Percentiles rank a stretch among this genome's conserved stretches.
phyloP scores from a whole-genome alignment of 257 asterid genomes.

The Scutellaria galericulata region DNA sequence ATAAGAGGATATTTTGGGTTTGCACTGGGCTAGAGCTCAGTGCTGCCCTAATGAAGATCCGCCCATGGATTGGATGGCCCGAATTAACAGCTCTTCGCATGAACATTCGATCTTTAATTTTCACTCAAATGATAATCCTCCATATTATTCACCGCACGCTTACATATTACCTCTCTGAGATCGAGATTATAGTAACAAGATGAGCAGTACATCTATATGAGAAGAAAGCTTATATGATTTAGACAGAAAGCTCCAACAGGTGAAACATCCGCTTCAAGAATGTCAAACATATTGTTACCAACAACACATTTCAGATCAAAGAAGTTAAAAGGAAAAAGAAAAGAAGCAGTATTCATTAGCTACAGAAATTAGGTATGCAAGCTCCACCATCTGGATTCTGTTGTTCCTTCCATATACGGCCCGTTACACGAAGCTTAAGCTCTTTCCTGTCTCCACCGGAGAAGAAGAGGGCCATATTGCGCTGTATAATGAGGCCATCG shows the following conservation, averaged over 20 bases:
- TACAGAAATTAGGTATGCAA: conserved; percentile 79
- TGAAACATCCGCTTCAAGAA: conserved; percentile 37
- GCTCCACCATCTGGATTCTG: conserved; percentile 75
- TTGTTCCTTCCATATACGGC: conserved; percentile 87
- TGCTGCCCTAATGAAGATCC: too few species aligned
- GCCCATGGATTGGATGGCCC: too few species aligned
- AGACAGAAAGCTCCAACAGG: conserved; percentile 21
- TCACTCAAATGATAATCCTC: background rate
- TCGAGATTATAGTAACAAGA: conserved; percentile 17
- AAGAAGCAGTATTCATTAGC: conserved; percentile 36
- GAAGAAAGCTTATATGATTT: background rate
- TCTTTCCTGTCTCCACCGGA: conserved; percentile 90
- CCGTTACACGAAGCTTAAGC: conserved; percentile 84
- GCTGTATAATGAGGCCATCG: conserved; percentile 76
- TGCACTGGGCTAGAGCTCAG: too few species aligned
- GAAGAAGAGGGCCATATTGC: conserved; percentile 85
- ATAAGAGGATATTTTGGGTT: too few species aligned
- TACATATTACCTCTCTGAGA: conserved; percentile 1
- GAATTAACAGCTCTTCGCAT: too few species aligned
- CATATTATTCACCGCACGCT: background rate
- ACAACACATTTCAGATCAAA: conserved; percentile 25
- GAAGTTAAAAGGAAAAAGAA: background rate
- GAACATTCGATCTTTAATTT: too few species aligned
- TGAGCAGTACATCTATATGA: background rate
- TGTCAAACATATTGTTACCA: conserved; percentile 6